Evolutionary conservation across 179 eudicot species (phyloP), one percentile per base, ranked within the genome.

Genomic region (Spinacia oleracea): DNA sequence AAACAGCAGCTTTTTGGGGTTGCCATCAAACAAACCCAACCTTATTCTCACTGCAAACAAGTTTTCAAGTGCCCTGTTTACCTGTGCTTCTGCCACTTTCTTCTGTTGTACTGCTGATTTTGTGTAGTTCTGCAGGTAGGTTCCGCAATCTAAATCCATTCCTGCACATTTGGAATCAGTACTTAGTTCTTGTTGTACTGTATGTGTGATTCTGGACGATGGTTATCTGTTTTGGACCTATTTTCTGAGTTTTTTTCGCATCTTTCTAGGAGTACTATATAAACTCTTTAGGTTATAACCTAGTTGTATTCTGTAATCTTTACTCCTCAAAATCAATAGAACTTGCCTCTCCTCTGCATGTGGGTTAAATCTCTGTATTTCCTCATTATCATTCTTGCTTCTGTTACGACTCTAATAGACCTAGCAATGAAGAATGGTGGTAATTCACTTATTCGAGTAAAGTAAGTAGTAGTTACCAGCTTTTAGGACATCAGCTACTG

Each of bases 111-210:
- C 84, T n/a, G 98, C 98, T 64, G 98, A 90, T 84, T 91, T 91
- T 20, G 98, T 88, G 87, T 93, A 78, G n/a, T 87, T 87, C 68
- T 82, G 43, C 83, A 95, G 78, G 85, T 87, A 95, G 34, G 81
- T 46, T 35, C 97, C 98, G 62, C 98, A 95, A 72, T 95, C 84
- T 18, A 95, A 90, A 80, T 95, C 98, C 98, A 95, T 95, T 70
- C 98, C 97, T 93, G 86, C 9, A 46, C 45, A 43, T 20, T 21
- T 42, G 25, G 23, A 14, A 25, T 23, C 11, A 27, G 34, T 18
- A n/a, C 4, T 63, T 34, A 77, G 29, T n/a, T 43, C 51, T 45
- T 10, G 48, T 46, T n/a, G n/a, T n/a, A n/a, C n/a, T n/a, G n/a
- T n/a, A n/a, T n/a, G n/a, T n/a, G n/a, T n/a, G n/a, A n/a, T n/a